Evolutionary conservation across 148 eudicot genomes (phyloP).

Genomic region (Vaccinium macrocarpon): DNA sequence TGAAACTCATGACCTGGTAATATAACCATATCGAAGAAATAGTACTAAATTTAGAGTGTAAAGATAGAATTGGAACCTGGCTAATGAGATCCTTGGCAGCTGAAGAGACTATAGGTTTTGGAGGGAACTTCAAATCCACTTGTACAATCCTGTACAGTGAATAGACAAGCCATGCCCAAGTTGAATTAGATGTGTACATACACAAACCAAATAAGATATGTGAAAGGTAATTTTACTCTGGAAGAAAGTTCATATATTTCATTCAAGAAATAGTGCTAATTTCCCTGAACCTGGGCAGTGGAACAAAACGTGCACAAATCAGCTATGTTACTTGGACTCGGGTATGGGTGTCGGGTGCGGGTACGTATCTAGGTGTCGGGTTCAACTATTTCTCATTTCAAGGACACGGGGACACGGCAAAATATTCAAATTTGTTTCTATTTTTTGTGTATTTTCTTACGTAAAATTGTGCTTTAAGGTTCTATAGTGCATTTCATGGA

Average conservation of each 20-base stretch:
- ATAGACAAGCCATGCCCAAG: background rate
- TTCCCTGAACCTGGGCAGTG: too few species aligned
- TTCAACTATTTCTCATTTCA: too few species aligned
- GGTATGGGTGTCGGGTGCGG: too few species aligned
- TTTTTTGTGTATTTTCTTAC: too few species aligned
- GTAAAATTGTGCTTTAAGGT: too few species aligned
- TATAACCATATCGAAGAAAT: background rate
- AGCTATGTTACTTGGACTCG: too few species aligned
- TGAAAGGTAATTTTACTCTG: background rate
- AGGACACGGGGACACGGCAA: too few species aligned
- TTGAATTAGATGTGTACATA: background rate
- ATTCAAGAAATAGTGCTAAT: background rate
- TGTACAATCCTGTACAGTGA: conserved; percentile 62
- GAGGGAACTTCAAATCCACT: conserved; percentile 77
- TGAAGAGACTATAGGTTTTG: conserved; percentile 74
- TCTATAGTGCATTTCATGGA: too few species aligned
- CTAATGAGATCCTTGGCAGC: conserved; percentile 77
- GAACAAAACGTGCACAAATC: background rate
- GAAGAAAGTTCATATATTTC: background rate
- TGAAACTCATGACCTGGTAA: background rate
- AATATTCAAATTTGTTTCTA: too few species aligned
- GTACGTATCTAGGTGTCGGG: too few species aligned
- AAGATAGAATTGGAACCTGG: conserved; percentile 31
- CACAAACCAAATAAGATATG: background rate
- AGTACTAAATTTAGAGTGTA: background rate